Evolutionary conservation across 2,329 filamentous ascomycete genomes (phyloP).

Genomic region (Reticulascus tulasneorum): DNA sequence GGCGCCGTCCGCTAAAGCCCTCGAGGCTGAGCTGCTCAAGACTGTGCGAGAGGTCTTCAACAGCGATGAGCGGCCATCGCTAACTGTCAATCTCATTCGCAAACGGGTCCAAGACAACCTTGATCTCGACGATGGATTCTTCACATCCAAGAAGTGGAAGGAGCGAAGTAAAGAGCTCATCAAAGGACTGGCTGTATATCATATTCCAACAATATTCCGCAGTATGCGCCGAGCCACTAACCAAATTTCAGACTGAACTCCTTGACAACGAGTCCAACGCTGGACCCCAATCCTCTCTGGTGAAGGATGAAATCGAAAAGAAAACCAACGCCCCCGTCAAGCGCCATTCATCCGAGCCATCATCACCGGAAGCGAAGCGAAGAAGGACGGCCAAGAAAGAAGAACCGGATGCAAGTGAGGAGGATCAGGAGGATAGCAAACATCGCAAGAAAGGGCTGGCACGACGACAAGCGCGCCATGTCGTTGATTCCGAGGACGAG

Average conservation of each 20-base stretch:
- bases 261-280: constrained; percentile 1
- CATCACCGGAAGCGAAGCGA: constrained; percentile 34
- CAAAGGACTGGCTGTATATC: constrained; percentile 48
- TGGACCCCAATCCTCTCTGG: not conserved
- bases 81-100: constrained; percentile 56
- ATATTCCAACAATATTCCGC: not conserved
- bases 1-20: constrained; percentile 34
- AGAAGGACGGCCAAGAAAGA: constrained; percentile 34
- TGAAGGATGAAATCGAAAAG: constrained; percentile 7
- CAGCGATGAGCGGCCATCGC: constrained; percentile 36
- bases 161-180: constrained; percentile 55
- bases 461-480: constrained; percentile 19
- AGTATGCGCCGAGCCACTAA: not conserved
- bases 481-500: constrained; percentile 23
- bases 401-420: constrained; percentile 14
- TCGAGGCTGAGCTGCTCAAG: constrained; percentile 44
- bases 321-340: constrained; percentile 27
- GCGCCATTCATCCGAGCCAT: constrained; percentile 27
- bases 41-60: constrained; percentile 43
- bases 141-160: constrained; percentile 51
- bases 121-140: constrained; percentile 46
- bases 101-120: constrained; percentile 46
- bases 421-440: constrained; percentile 18
- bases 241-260: constrained; percentile 1
- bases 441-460: constrained; percentile 21